Evolutionary conservation across 2,329 filamentous ascomycete genomes (phyloP).

Genomic region (Fusarium hainanense): DNA sequence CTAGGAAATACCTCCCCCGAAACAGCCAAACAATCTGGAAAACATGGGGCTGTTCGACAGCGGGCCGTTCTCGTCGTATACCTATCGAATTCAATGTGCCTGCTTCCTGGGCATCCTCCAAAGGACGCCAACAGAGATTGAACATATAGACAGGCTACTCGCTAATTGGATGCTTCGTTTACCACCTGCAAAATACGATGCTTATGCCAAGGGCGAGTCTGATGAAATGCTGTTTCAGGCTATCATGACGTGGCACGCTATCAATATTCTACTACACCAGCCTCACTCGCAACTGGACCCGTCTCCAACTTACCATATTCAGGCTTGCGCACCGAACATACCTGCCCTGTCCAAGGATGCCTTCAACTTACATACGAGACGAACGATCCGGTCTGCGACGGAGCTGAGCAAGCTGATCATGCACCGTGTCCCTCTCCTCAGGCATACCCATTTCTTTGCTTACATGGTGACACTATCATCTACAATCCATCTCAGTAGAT

Average conservation of each 20-base stretch:
- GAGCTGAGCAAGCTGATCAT: conserved; percentile 5
- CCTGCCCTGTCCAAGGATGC: not conserved
- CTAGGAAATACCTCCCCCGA: not conserved
- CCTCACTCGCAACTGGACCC: conserved; percentile 7
- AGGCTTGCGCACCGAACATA: not conserved
- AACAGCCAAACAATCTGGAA: not conserved
- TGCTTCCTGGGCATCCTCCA: conserved; percentile 1
- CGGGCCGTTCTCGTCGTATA: not conserved
- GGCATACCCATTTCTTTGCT: conserved; percentile 7
- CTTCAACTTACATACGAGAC: conserved; percentile 5
- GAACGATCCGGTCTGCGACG: not conserved
- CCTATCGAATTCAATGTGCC: conserved; percentile 10
- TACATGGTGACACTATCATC: conserved; percentile 16
- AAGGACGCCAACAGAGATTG: not conserved
- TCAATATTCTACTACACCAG: conserved; percentile 2
- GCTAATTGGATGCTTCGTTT: conserved; percentile 17
- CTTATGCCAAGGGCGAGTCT: not conserved
- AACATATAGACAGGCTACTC: not conserved
- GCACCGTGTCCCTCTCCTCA: not conserved
- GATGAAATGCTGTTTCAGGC: conserved; percentile 18
- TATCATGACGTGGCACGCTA: conserved; percentile 15
- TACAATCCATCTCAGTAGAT: conserved; percentile 11
- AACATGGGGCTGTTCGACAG: not conserved
- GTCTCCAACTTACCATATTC: conserved; percentile 1
- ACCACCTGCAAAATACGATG: not conserved